Evolutionary conservation across 139 green algal species (phyloP).

Genomic region (Pleodorina starrii): DNA sequence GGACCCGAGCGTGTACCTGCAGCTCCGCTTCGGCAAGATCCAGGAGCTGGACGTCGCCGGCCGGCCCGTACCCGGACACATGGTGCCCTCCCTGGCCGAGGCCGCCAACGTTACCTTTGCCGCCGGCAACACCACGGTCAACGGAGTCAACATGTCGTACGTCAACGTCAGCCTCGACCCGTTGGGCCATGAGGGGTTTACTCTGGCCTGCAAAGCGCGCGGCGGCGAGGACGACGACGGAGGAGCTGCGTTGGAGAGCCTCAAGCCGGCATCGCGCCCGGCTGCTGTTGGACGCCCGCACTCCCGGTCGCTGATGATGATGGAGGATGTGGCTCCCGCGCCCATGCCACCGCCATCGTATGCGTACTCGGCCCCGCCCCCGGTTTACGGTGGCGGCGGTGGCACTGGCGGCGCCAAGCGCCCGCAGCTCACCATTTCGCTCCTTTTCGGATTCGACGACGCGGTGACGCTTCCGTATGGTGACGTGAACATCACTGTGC

Average conservation of each 20-base stretch:
- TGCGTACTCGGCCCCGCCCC: too few relatives aligned
- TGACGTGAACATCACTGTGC: not conserved
- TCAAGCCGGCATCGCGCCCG: too few relatives aligned
- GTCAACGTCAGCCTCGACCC: not conserved
- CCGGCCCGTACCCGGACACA: not conserved
- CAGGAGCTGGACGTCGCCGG: not conserved
- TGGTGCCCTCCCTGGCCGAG: slow-evolving; percentile 1
- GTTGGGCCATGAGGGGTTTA: not conserved
- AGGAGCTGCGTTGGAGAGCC: too few relatives aligned
- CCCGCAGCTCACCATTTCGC: too few relatives aligned
- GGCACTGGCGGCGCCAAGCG: too few relatives aligned
- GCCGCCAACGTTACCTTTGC: not conserved
- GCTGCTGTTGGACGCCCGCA: too few relatives aligned
- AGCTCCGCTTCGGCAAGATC: slow-evolving; percentile 33
- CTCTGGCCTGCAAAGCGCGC: too few relatives aligned
- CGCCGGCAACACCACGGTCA: not conserved
- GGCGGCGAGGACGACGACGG: too few relatives aligned
- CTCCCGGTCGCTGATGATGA: too few relatives aligned
- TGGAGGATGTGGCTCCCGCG: too few relatives aligned
- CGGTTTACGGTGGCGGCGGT: not conserved
- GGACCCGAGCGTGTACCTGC: slow-evolving; percentile 29
- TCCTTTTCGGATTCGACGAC: slow-evolving; percentile 35
- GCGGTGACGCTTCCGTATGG: slow-evolving; percentile 22
- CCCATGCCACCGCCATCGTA: too few relatives aligned
- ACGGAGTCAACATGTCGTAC: not conserved